Evolutionary conservation across 768 basidiomycete genomes (phyloP), one percentile per base, ranked within the genome.

Genomic region (Tricholoma saponaceum): DNA sequence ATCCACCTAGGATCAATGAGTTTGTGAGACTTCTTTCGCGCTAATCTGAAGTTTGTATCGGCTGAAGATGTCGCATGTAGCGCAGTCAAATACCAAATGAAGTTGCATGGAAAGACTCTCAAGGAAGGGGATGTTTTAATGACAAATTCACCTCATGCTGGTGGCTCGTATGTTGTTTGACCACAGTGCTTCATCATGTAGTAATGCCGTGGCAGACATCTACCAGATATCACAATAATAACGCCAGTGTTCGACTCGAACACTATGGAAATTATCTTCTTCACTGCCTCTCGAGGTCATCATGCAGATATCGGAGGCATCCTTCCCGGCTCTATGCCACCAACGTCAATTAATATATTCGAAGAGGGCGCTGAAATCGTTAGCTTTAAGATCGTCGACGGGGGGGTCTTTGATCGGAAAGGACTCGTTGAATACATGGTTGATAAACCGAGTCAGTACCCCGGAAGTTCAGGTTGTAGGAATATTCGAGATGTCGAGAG

Each of bases 301-400:
- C 95, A 97, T 71, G 92, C 93, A 4, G 94, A 96, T 73, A 90
- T 95, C 60, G 93, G 94, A 1, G 94, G 94, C 0, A 95, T 96
- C 60, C 78, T 93, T 2, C 92, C 95, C 5, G 93, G 92, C 1
- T 94, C 90, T 35, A 98, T 98, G 95, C 95, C 95, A 0, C 95
- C 96, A 0, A 94, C 92, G 2, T 90, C 89, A 10, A 87, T 89
- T 62, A 93, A 83, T 60, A 88, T 97, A 44, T 95, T 91, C 65
- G 90, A 98, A 69, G 95, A 98, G 69, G 95, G 95, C 18, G 96
- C 95, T 0, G 83, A 94, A 65, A 88, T 98, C 52, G 82, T 86
- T 63, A 89, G 88, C 68, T 92, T 97, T 80, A 97, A 95, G 72
- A 85, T 98, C 58, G 95, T 98, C 7, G 78, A 84, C 44, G 82